These are phyloP conservation scores for Pichia thaimueangensis DNA, from an alignment of 805 yeast species.

Conservation along the genomic window DNA sequence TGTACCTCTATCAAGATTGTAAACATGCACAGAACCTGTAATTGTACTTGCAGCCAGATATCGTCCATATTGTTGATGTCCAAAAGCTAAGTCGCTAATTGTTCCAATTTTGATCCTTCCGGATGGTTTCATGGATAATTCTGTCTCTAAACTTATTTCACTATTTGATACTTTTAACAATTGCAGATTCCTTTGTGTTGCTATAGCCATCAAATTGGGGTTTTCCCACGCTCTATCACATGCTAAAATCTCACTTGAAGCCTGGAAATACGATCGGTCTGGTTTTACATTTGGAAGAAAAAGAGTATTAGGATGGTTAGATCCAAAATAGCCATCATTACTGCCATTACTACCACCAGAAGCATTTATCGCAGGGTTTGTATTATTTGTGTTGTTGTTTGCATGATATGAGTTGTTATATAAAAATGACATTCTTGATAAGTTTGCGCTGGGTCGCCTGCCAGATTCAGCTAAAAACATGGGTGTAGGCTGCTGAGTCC, in stretches of 20 bases:
- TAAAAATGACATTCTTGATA: conserved; percentile 54
- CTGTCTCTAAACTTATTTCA: conserved; percentile 30
- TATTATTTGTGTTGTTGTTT: conserved; percentile 9
- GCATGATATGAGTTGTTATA: conserved; percentile 33
- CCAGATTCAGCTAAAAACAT: conserved; percentile 19
- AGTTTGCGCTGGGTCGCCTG: conserved; percentile 27
- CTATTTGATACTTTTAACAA: conserved; percentile 29
- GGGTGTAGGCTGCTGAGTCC: conserved; percentile 15
- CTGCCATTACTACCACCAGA: conserved; percentile 3
- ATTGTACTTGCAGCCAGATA: conserved; percentile 40
- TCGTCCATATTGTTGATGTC: conserved; percentile 34
- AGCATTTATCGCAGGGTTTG: too few species aligned
- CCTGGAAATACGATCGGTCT: conserved; percentile 26
- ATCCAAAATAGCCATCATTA: conserved; percentile 10
- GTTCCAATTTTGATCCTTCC: conserved; percentile 33
- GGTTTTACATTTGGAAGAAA: conserved; percentile 6
- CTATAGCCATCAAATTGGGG: conserved; percentile 32
- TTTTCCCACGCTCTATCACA: conserved; percentile 30
- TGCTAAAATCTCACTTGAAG: conserved; percentile 30
- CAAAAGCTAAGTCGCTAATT: conserved; percentile 38
- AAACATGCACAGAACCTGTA: conserved; percentile 39
- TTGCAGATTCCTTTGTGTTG: conserved; percentile 38
- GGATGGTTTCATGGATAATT: conserved; percentile 25
- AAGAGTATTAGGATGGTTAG: too few species aligned
- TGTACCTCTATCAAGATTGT: conserved; percentile 27